phyloP scores from a whole-genome alignment of 1,284 basidiomycete genomes.

The Ceratobasidium sp. region DNA sequence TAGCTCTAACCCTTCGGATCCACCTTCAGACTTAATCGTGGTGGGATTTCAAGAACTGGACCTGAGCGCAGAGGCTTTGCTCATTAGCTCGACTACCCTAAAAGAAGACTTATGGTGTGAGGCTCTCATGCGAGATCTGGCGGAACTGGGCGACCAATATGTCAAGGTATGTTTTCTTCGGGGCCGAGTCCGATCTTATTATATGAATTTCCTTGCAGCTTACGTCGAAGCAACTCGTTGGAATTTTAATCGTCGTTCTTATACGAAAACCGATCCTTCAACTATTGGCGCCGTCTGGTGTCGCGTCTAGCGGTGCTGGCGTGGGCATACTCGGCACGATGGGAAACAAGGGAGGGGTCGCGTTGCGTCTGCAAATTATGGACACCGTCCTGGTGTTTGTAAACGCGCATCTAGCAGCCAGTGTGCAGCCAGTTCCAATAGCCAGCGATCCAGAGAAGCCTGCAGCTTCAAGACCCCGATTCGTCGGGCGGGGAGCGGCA shows the following conservation, averaged over 20 bases:
- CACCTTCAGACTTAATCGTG: slow-evolving; percentile 73
- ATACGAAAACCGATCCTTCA: slow-evolving; percentile 66
- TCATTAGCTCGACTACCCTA: slow-evolving; percentile 69
- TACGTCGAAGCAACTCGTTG: slow-evolving; percentile 79
- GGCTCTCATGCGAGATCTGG: slow-evolving; percentile 74
- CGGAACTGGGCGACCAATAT: slow-evolving; percentile 73
- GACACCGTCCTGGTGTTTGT: slow-evolving; percentile 73
- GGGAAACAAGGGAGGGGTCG: slow-evolving; percentile 58
- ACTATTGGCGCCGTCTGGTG: slow-evolving; percentile 64
- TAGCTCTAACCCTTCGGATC: not conserved
- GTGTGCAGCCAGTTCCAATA: slow-evolving; percentile 56
- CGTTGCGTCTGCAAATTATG: slow-evolving; percentile 46
- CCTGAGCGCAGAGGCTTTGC: slow-evolving; percentile 76
- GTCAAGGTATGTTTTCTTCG: slow-evolving; percentile 67
- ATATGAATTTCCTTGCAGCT: slow-evolving; percentile 61
- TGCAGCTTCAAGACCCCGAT: slow-evolving; percentile 25
- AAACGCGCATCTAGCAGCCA: slow-evolving; percentile 81
- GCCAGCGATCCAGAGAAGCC: not conserved
- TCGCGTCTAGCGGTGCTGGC: slow-evolving; percentile 67
- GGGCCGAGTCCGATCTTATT: not conserved
- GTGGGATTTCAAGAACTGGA: slow-evolving; percentile 83
- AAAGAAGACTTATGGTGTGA: slow-evolving; percentile 77
- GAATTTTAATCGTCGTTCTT: slow-evolving; percentile 77
- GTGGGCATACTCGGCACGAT: slow-evolving; percentile 80
- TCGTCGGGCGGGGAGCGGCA: slow-evolving; percentile 38